These are phyloP conservation scores for Skeletonema costatum DNA, from an alignment of 108 stramenopile genomes.

Conservation along the genomic window DNA sequence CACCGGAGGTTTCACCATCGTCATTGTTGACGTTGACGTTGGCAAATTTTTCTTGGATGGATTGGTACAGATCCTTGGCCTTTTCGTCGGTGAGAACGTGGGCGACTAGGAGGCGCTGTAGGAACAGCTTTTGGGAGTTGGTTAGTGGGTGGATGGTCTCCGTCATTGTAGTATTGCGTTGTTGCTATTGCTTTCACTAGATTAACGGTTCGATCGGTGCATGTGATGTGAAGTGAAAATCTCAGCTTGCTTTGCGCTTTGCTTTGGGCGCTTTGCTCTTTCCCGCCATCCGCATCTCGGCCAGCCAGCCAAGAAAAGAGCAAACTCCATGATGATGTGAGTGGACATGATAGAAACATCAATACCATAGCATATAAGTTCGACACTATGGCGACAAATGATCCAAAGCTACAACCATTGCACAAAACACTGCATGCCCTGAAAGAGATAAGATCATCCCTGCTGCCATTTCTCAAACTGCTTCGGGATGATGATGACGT, in stretches of 20 bases:
- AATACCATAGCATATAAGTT: not conserved
- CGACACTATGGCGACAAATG: not conserved
- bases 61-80: constrained; percentile 44
- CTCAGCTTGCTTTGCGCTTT: no score
- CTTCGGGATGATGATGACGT: constrained; percentile 18
- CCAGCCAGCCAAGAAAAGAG: no score
- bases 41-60: constrained; percentile 44
- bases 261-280: no score
- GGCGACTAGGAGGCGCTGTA: constrained; percentile 68
- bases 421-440: constrained; percentile 41
- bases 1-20: constrained; percentile 7
- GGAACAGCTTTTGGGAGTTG: constrained; percentile 65
- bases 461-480: constrained; percentile 29
- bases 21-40: constrained; percentile 12
- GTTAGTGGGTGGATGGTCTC: constrained; percentile 49
- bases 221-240: no score
- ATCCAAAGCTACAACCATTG: constrained; percentile 25
- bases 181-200: not conserved
- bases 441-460: constrained; percentile 31
- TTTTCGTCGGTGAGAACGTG: constrained; percentile 61
- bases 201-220: no score
- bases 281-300: no score
- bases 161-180: not conserved
- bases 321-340: no score
- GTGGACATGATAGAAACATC: no score